phyloP scores from a whole-genome alignment of 768 basidiomycete species.

The Paxillus ammoniavirescens region DNA sequence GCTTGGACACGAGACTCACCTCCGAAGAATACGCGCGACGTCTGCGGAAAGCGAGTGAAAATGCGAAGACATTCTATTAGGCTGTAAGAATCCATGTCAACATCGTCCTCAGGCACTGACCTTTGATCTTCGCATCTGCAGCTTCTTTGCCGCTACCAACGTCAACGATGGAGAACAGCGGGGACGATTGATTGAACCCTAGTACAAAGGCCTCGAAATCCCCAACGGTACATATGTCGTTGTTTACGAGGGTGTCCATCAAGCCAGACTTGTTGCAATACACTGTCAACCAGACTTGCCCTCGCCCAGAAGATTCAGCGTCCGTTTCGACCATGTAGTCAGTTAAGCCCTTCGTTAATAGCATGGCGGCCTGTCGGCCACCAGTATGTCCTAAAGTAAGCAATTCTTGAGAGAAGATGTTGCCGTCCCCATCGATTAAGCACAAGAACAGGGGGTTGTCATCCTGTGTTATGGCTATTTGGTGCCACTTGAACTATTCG shows the following conservation, averaged over 20 bases:
- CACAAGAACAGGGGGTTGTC: conserved; percentile 39
- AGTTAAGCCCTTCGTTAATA: conserved; percentile 35
- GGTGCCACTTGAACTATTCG: not conserved
- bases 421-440: conserved; percentile 41
- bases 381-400: conserved; percentile 31
- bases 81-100: not conserved
- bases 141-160: conserved; percentile 43
- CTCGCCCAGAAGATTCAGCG: conserved; percentile 21
- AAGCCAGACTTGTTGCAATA: conserved; percentile 38
- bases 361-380: conserved; percentile 35
- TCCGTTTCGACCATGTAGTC: conserved; percentile 30
- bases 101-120: conserved; percentile 12
- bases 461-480: conserved; percentile 22
- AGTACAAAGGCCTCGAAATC: conserved; percentile 37
- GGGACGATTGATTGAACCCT: conserved; percentile 41
- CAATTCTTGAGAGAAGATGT: conserved; percentile 36
- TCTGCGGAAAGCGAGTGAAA: conserved; percentile 49
- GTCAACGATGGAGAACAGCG: conserved; percentile 41
- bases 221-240: conserved; percentile 30
- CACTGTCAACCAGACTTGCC: conserved; percentile 37
- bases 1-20: conserved; percentile 13
- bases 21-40: conserved; percentile 39
- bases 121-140: conserved; percentile 42
- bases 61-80: conserved; percentile 49
- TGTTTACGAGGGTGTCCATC: conserved; percentile 28